phyloP scores from a whole-genome alignment of 2,329 filamentous ascomycete genomes.

The Fusarium udum region DNA sequence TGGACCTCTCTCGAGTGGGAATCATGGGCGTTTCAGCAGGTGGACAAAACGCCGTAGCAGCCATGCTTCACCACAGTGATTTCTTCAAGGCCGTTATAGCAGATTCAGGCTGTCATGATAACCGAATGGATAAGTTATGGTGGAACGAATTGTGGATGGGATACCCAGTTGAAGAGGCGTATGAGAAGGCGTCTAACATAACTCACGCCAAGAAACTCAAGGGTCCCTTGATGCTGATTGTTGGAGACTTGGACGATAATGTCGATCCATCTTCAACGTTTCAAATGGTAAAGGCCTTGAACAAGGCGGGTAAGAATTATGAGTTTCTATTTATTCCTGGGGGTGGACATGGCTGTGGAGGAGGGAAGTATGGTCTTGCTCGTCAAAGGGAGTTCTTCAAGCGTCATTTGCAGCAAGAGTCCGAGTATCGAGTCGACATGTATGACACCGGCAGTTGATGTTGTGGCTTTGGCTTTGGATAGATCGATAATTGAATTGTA shows the following conservation, averaged over 20 bases:
- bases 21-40: conserved; percentile 45
- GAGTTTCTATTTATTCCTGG: conserved; percentile 44
- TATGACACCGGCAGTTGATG: not conserved
- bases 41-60: conserved; percentile 44
- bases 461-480: not conserved
- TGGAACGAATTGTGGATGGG: conserved; percentile 49
- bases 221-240: conserved; percentile 43
- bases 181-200: conserved; percentile 42
- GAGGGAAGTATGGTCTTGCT: conserved; percentile 24
- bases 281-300: conserved; percentile 42
- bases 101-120: conserved; percentile 46
- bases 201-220: conserved; percentile 43
- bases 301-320: conserved; percentile 43
- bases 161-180: conserved; percentile 44
- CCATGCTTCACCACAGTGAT: conserved; percentile 41
- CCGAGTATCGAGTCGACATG: conserved; percentile 6
- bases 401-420: conserved; percentile 18
- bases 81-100: conserved; percentile 45
- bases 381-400: conserved; percentile 33
- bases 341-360: conserved; percentile 32
- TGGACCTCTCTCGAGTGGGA: conserved; percentile 44
- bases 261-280: conserved; percentile 46
- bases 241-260: conserved; percentile 43
- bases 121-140: conserved; percentile 45
- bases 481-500: not conserved